Evolutionary conservation across 2,329 filamentous ascomycete genomes (phyloP).

Genomic region (Didymella lethalis): DNA sequence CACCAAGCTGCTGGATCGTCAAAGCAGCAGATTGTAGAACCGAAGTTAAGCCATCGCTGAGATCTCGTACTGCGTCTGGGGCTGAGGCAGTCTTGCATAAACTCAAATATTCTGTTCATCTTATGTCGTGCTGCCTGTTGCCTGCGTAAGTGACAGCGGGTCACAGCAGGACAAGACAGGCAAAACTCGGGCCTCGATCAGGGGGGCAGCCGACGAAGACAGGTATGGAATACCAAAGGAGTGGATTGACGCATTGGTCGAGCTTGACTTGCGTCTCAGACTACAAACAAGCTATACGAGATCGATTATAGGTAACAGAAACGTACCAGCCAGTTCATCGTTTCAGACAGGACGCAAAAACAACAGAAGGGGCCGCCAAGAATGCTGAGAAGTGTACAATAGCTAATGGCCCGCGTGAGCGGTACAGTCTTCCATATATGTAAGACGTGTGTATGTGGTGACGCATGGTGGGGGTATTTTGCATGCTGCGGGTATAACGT

Average conservation of each 20-base stretch:
- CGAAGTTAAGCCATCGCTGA: constrained; percentile 1
- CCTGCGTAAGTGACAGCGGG: constrained; percentile 13
- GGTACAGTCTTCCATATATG: constrained; percentile 49
- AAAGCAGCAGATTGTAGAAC: constrained; percentile 1
- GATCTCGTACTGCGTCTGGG: neutral
- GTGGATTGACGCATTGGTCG: constrained; percentile 20
- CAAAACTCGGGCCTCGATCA: constrained; percentile 7
- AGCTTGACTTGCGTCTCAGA: constrained; percentile 19
- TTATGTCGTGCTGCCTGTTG: constrained; percentile 5
- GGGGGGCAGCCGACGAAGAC: constrained; percentile 2
- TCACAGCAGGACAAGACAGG: constrained; percentile 14
- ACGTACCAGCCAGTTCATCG: constrained; percentile 18
- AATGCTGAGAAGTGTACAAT: constrained; percentile 38
- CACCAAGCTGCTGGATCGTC: constrained; percentile 4
- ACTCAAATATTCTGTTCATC: constrained; percentile 7
- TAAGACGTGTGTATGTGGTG: constrained; percentile 25
- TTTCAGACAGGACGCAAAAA: constrained; percentile 14
- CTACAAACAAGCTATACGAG: constrained; percentile 16
- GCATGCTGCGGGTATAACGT: constrained; percentile 26
- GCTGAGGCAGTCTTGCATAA: constrained; percentile 7
- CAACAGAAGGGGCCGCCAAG: constrained; percentile 10
- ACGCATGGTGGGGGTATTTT: constrained; percentile 43
- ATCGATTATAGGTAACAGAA: constrained; percentile 17
- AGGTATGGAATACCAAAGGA: constrained; percentile 16
- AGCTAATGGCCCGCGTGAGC: constrained; percentile 51